phyloP scores from a whole-genome alignment of 2,329 filamentous ascomycete species.

The Furcasterigmium furcatum region DNA sequence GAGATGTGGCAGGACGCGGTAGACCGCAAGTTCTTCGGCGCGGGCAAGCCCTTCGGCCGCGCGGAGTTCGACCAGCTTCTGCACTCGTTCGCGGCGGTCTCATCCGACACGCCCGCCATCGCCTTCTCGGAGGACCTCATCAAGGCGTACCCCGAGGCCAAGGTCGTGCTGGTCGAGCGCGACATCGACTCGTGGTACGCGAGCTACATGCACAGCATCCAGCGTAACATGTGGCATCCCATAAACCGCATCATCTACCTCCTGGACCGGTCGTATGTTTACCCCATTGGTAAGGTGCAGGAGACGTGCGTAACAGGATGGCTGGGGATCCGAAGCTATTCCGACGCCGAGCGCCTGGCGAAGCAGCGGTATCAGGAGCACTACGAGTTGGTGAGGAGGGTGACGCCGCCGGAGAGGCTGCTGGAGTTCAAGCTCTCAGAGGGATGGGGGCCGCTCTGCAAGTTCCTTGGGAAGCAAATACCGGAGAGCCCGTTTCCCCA shows the following conservation, averaged over 20 bases:
- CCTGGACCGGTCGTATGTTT: conserved; percentile 3
- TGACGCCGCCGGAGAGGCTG: conserved; percentile 10
- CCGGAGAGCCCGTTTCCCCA: conserved; percentile 29
- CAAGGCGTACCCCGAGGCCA: conserved; percentile 37
- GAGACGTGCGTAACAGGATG: background rate
- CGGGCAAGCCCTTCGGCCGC: conserved; percentile 10
- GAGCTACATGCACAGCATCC: conserved; percentile 9
- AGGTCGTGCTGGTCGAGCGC: conserved; percentile 29
- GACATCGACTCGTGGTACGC: conserved; percentile 22
- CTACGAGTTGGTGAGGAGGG: conserved; percentile 4
- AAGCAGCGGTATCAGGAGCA: conserved; percentile 5
- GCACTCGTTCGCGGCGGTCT: conserved; percentile 24
- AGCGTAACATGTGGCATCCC: conserved; percentile 5
- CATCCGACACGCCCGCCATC: conserved; percentile 31
- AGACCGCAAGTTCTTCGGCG: conserved; percentile 13
- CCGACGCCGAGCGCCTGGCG: conserved; percentile 4
- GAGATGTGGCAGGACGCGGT: conserved; percentile 16
- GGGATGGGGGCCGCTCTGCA: conserved; percentile 37
- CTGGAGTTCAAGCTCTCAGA: conserved; percentile 33
- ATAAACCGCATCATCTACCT: background rate
- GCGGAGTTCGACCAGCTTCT: conserved; percentile 15
- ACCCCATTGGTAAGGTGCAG: background rate
- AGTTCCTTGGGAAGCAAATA: conserved; percentile 30
- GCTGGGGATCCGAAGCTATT: conserved; percentile 3
- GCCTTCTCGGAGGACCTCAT: conserved; percentile 32